Base-by-base conservation (phyloP, 1,284 basidiomycete species). In the Heterobasidion annosum region DNA sequence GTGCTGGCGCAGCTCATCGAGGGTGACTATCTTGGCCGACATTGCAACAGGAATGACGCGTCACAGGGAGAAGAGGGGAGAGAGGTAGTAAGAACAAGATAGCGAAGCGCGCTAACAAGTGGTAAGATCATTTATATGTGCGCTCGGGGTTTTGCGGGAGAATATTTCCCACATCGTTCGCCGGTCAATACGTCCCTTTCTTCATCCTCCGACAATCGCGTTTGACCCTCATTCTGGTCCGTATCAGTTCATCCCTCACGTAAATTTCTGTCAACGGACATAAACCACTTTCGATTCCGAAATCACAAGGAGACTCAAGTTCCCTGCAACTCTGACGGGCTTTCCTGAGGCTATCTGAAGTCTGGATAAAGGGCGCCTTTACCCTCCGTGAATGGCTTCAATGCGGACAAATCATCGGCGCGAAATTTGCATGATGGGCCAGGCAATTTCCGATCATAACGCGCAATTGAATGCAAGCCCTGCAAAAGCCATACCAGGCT, bases 1-100 rank as follows among this genome's bases (percentile, higher is more conserved):
- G 79, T 94, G 81, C 56, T 78, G 74, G 65, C 89, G 81, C 68
- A 94, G 83, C 68, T 91, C 81, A 46, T 85, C 83, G 68, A 79
- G 73, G 59, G 85, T 85, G 70, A 91, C 71, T 58, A 79, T 71
- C 69, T 82, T 87, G 59, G 73, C 63, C 51, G 69, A 55, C 66
- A 72, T 69, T 56, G 59, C 57, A 58, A 50, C 42, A 58, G 42
- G 57, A 62, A 61, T 53, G 57, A 43, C 7, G 33, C 15, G 34
- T 43, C 12, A 25, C 40, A 25, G 35, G 18, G 34, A 45, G 40
- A 46, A 34, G 54, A 46, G 42, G 34, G 48, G 50, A 0, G 50
- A 25, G 13, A 58, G 54, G 54, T 50, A 57, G 59, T 58, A 62
- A 63, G 62, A 54, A 61, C 48, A 58, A 61, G 56, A 53, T 57